A percentile compares a stretch with the other conserved stretches of the same genome.
These are phyloP conservation scores for Neofusicoccum umdonicola DNA, from an alignment of 2,329 filamentous ascomycete genomes.

Conservation along the genomic window DNA sequence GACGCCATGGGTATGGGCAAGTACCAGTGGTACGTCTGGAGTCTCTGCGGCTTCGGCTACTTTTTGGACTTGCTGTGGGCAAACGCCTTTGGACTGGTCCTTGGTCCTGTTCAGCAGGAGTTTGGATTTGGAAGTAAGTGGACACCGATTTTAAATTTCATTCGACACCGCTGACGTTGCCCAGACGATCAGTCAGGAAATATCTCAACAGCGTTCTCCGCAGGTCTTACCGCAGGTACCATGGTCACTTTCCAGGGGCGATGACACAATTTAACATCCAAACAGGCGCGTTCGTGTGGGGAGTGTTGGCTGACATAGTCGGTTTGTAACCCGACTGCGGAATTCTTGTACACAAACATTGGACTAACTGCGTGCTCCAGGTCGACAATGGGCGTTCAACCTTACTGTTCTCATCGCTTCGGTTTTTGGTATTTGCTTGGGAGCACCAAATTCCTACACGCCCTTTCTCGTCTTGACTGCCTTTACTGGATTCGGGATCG, in stretches of 20 bases:
- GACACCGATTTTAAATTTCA: neutral
- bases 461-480: conserved; percentile 55
- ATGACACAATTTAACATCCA: neutral
- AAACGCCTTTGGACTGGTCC: conserved; percentile 56
- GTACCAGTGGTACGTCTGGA: conserved; percentile 55
- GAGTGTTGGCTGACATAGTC: conserved; percentile 54
- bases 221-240: conserved; percentile 48
- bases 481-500: conserved; percentile 54
- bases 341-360: too few relatives aligned
- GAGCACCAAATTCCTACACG: conserved; percentile 49
- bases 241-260: rapidly evolving
- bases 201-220: conserved; percentile 55
- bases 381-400: conserved; percentile 58
- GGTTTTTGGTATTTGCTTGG: conserved; percentile 54
- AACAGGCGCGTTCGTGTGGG: conserved; percentile 52
- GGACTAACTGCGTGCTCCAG: conserved; percentile 18
- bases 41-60: conserved; percentile 55
- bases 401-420: conserved; percentile 56
- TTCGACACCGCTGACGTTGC: neutral
- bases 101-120: conserved; percentile 56
- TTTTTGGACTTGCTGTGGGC: conserved; percentile 58
- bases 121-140: conserved; percentile 46
- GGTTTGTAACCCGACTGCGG: conserved; percentile 29
- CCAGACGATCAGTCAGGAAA: conserved; percentile 44
- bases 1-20: conserved; percentile 53